Evolutionary conservation across 345 rosid species (phyloP).

Genomic region (Rhodamnia rubescens): DNA sequence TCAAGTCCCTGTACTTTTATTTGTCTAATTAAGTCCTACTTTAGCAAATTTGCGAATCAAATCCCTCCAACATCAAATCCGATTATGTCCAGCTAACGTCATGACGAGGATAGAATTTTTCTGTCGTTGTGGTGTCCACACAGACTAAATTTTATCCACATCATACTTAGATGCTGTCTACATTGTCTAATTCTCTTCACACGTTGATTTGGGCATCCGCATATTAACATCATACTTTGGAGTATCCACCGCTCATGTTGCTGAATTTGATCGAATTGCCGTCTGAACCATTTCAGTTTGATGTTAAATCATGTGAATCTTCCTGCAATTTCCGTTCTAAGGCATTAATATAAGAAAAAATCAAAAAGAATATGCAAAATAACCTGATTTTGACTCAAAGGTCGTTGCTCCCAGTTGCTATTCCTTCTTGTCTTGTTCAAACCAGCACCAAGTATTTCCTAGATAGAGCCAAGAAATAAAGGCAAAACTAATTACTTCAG

Average conservation of each 20-base stretch:
- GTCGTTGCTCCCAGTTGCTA: slow-evolving; percentile 85
- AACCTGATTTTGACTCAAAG: slow-evolving; percentile 70
- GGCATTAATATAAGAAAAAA: not conserved
- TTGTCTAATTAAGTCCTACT: too few species aligned
- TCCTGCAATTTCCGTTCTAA: not conserved
- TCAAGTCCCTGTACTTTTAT: not conserved
- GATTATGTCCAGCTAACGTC: not conserved
- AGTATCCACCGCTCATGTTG: not conserved
- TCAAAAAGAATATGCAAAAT: not conserved
- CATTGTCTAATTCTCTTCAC: too few species aligned
- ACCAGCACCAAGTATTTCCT: slow-evolving; percentile 87
- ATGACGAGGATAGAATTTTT: not conserved
- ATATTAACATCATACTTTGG: too few species aligned
- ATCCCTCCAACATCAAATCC: not conserved
- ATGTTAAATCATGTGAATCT: not conserved
- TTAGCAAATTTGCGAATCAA: too few species aligned
- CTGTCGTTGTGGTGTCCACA: too few species aligned
- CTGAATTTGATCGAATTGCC: too few species aligned
- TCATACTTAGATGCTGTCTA: too few species aligned
- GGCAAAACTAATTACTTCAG: not conserved
- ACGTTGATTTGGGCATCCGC: too few species aligned
- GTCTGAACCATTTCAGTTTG: not conserved
- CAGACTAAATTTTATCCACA: too few species aligned
- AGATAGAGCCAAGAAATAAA: not conserved
- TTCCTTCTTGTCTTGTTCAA: slow-evolving; percentile 85